phyloP scores from a whole-genome alignment of 768 basidiomycete species.

The Mycena galericulata region DNA sequence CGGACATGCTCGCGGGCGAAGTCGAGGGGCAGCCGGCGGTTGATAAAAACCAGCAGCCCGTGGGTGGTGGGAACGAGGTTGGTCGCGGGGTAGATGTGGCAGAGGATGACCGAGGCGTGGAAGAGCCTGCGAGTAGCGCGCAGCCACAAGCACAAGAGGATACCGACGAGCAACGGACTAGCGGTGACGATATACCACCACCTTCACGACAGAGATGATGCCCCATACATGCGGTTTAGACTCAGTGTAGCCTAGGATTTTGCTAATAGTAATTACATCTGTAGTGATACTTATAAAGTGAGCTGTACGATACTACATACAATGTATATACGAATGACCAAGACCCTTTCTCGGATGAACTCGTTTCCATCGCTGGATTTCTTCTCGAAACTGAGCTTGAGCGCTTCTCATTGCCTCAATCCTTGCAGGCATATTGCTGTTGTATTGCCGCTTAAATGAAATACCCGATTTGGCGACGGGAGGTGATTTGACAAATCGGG shows the following conservation, averaged over 20 bases:
- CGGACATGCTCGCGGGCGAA: conserved; percentile 79
- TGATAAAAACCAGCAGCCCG: background rate
- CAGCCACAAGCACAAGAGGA: background rate
- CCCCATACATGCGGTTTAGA: conserved; percentile 14
- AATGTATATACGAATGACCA: background rate
- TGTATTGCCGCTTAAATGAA: background rate
- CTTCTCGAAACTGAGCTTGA: no score
- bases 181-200: background rate
- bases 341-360: background rate
- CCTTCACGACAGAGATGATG: background rate
- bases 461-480: background rate
- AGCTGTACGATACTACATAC: conserved; percentile 21
- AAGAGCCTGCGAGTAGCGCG: conserved; percentile 12
- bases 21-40: conserved; percentile 68
- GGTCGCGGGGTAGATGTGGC: conserved; percentile 22
- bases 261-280: conserved; percentile 21
- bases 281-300: conserved; percentile 13
- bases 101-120: conserved; percentile 18
- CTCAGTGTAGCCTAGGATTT: background rate
- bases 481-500: background rate
- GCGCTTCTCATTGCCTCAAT: no score
- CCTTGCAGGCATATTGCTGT: no score
- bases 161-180: conserved; percentile 20
- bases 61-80: conserved; percentile 11
- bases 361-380: no score